These are phyloP conservation scores for Colletotrichum liriopes DNA, from an alignment of 2,329 filamentous ascomycete species.

Conservation along the genomic window DNA sequence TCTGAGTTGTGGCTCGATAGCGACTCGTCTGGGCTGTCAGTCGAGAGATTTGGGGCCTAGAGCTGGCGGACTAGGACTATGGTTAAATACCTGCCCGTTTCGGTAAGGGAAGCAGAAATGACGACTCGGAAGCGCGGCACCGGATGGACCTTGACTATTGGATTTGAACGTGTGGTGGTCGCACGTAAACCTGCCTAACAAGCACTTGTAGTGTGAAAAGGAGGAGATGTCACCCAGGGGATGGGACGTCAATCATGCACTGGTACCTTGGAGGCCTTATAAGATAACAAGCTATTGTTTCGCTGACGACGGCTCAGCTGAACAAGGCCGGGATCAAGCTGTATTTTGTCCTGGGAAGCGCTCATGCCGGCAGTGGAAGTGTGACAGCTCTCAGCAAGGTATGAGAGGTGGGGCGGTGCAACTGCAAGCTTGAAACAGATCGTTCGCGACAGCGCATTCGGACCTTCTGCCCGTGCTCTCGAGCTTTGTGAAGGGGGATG, in stretches of 20 bases:
- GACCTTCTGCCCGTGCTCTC: conserved; percentile 33
- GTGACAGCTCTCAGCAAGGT: conserved; percentile 30
- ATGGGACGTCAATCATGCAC: conserved; percentile 14
- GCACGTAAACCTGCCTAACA: conserved; percentile 7
- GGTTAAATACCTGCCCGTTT: conserved; percentile 13
- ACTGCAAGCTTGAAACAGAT: conserved; percentile 41
- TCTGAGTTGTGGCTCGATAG: background rate
- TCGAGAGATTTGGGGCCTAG: background rate
- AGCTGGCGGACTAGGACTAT: background rate
- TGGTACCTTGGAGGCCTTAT: conserved; percentile 10
- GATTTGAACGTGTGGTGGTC: conserved; percentile 14
- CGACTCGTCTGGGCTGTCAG: background rate
- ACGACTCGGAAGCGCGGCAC: conserved; percentile 24
- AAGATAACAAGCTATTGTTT: conserved; percentile 7
- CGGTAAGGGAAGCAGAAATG: background rate
- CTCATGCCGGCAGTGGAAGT: conserved; percentile 35
- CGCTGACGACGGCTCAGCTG: conserved; percentile 14
- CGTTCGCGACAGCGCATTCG: conserved; percentile 35
- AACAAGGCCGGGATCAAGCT: conserved; percentile 3
- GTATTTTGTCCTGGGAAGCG: conserved; percentile 16
- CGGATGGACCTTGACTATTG: background rate
- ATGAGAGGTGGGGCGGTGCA: conserved; percentile 33
- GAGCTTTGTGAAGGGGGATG: conserved; percentile 8
- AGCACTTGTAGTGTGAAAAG: conserved; percentile 12
- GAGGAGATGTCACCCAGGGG: conserved; percentile 9